Conservation (phyloP, 2,329 filamentous ascomycete species). For the Aureobasidium sp. region DNA sequence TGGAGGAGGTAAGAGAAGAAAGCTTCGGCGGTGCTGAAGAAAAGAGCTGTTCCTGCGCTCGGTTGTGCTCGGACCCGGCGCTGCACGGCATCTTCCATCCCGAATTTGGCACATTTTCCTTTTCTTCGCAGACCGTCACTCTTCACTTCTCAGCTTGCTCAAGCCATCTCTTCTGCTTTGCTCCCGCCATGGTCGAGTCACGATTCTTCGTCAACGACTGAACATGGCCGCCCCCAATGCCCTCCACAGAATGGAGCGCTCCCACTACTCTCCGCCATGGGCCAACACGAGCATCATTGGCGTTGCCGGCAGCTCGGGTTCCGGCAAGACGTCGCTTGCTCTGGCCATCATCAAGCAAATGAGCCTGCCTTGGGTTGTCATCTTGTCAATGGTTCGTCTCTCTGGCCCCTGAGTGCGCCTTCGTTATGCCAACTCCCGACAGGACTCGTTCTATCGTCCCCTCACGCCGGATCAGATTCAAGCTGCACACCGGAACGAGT, state of each 20-base stretch:
- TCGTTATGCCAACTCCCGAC: conserved; percentile 13
- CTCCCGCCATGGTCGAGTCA: conserved; percentile 9
- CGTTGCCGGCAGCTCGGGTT: conserved; percentile 89
- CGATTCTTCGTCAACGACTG: conserved; percentile 10
- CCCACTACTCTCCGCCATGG: conserved; percentile 90
- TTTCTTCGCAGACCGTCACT: background rate
- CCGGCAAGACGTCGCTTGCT: conserved; percentile 88
- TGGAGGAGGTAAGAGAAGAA: background rate
- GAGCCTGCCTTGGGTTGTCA: conserved; percentile 95
- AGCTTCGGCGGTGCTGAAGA: background rate
- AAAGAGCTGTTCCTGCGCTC: background rate
- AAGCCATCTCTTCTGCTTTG: conserved; percentile 6
- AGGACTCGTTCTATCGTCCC: conserved; percentile 98
- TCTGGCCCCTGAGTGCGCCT: background rate
- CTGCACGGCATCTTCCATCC: background rate
- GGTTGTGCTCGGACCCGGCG: background rate
- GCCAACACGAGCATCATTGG: conserved; percentile 93
- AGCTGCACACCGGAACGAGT: conserved; percentile 80
- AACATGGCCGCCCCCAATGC: conserved; percentile 3
- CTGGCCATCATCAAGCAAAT: conserved; percentile 83
- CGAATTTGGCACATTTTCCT: background rate
- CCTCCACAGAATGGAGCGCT: conserved; percentile 27
- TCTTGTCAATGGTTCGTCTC: conserved; percentile 76
- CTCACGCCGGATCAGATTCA: conserved; percentile 69
- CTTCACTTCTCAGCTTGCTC: background rate